phyloP scores from a whole-genome alignment of 208 protist genomes.

The Balamuthia mandrillaris region DNA sequence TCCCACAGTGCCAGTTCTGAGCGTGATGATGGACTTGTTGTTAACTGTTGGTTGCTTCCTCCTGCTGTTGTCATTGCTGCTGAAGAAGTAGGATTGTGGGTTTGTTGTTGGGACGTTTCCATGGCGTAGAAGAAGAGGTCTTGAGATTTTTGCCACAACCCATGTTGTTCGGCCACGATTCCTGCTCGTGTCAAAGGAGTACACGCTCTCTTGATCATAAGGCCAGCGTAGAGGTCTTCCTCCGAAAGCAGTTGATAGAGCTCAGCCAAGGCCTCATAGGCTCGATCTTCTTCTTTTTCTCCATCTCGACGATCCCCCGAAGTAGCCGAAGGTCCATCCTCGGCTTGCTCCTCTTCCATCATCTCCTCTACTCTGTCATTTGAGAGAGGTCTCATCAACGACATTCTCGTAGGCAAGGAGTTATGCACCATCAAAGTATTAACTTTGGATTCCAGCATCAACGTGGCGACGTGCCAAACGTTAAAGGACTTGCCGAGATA shows the following conservation, averaged over 20 bases:
- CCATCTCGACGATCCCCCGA: not conserved
- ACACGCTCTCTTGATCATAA: not conserved
- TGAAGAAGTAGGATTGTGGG: not conserved
- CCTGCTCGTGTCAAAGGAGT: not conserved
- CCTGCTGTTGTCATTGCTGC: not conserved
- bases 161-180: not conserved
- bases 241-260: slow-evolving; percentile 1
- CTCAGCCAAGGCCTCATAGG: not conserved
- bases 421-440: no score
- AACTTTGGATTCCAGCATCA: not conserved
- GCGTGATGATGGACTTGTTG: not conserved
- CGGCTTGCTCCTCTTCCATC: no score
- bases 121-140: no score
- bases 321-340: not conserved
- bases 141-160: slow-evolving; percentile 6
- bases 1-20: not conserved
- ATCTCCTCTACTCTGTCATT: no score
- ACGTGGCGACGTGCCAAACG: not conserved
- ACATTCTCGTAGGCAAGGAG: no score
- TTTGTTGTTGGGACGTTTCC: not conserved
- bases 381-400: no score
- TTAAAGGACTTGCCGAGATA: slow-evolving; percentile 25
- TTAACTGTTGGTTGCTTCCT: not conserved
- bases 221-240: not conserved
- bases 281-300: not conserved